These are phyloP conservation scores for Gossypium raimondii DNA, from an alignment of 345 rosid species.

Conservation along the genomic window DNA sequence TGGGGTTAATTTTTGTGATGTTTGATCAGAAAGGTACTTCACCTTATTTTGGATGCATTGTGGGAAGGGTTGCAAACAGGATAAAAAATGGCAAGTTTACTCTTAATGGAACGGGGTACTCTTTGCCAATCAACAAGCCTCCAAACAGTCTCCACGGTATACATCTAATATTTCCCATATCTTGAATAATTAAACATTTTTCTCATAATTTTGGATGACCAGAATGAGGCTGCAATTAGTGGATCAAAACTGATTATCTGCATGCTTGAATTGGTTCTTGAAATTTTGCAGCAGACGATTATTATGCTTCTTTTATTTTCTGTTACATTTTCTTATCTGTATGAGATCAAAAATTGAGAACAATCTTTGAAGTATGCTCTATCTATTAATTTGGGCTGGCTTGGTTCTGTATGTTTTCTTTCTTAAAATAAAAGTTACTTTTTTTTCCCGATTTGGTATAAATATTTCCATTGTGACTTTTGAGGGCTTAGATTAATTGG, in stretches of 20 bases:
- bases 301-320: neutral
- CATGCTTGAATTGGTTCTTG: neutral
- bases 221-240: too few species aligned
- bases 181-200: neutral
- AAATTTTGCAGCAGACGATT: neutral
- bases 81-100: conserved; percentile 81
- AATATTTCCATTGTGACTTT: neutral
- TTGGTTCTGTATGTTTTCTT: neutral
- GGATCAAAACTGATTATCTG: neutral
- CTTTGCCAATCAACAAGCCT: conserved; percentile 77
- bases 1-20: conserved; percentile 2
- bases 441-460: neutral
- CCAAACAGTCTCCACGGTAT: conserved; percentile 96
- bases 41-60: conserved; percentile 90
- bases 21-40: conserved; percentile 64
- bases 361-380: neutral
- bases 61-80: conserved; percentile 90
- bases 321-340: neutral
- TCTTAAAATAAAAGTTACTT: neutral
- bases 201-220: neutral
- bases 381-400: neutral
- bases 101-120: conserved; percentile 61
- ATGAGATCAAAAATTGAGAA: neutral
- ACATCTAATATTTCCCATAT: neutral
- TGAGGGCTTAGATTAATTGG: neutral